These are phyloP conservation scores for Myriosclerotinia scirpicola DNA, from an alignment of 2,329 filamentous ascomycete genomes.

Conservation along the genomic window DNA sequence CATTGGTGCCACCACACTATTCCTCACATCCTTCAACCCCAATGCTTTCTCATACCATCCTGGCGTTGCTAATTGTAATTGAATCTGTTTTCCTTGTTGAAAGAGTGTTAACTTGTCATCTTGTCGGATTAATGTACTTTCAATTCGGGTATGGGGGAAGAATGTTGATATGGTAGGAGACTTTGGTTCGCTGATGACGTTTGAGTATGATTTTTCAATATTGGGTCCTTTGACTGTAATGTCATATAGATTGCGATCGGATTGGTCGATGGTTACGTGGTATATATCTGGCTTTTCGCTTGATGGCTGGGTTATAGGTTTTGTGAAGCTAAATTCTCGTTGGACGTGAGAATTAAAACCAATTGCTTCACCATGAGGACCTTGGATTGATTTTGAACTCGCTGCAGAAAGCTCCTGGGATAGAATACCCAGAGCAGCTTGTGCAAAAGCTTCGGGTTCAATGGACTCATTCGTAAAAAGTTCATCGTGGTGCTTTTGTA, in stretches of 20 bases:
- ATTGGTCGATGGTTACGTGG: constrained; percentile 38
- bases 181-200: constrained; percentile 50
- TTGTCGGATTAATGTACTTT: constrained; percentile 72
- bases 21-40: constrained; percentile 74
- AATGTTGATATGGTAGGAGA: constrained; percentile 63
- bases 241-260: constrained; percentile 42
- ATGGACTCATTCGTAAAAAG: constrained; percentile 67
- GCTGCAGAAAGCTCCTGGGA: constrained; percentile 48
- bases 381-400: constrained; percentile 28
- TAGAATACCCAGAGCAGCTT: constrained; percentile 79
- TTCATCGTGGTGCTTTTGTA: constrained; percentile 79
- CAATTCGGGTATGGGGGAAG: constrained; percentile 77
- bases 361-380: constrained; percentile 50
- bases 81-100: constrained; percentile 62
- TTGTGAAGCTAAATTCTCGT: constrained; percentile 37
- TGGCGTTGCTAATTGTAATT: constrained; percentile 60
- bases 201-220: constrained; percentile 40
- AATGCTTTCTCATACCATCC: constrained; percentile 86
- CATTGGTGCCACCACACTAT: constrained; percentile 91
- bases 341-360: constrained; percentile 47
- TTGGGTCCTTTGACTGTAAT: constrained; percentile 50
- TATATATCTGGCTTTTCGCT: constrained; percentile 26
- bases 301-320: constrained; percentile 15
- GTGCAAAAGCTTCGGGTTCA: constrained; percentile 74
- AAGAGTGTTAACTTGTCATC: constrained; percentile 71